Conservation (phyloP, 768 basidiomycete species). For the Holtermannia corniformis region DNA sequence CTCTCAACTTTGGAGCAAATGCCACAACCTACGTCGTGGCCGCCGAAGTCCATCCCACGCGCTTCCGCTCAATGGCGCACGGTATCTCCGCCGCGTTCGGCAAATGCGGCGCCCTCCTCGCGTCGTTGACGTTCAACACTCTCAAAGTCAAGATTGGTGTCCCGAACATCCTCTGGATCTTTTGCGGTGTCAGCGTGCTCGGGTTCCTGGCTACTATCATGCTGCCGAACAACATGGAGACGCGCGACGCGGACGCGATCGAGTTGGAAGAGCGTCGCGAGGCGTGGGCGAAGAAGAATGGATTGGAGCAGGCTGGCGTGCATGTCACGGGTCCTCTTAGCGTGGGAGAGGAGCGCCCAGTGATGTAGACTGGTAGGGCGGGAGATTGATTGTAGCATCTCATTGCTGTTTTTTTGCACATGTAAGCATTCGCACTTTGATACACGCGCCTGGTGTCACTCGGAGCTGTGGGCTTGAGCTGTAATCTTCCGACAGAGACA, state of each 20-base stretch:
- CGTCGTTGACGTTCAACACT: conserved; percentile 62
- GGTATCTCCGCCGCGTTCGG: conserved; percentile 65
- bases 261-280: background rate
- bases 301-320: background rate
- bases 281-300: background rate
- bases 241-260: background rate
- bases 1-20: conserved; percentile 25
- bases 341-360: background rate
- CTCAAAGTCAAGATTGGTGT: conserved; percentile 57
- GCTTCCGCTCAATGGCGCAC: conserved; percentile 63
- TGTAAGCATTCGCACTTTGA: no score
- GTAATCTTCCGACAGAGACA: no score
- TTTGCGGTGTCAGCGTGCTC: background rate
- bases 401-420: no score
- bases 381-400: background rate
- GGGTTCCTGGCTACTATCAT: background rate
- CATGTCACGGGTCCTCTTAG: background rate
- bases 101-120: conserved; percentile 67
- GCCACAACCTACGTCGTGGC: conserved; percentile 70
- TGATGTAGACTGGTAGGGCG: background rate
- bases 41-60: conserved; percentile 70
- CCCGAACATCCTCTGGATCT: conserved; percentile 56
- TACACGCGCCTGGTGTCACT: no score
- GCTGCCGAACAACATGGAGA: background rate
- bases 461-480: no score